These are phyloP conservation scores for Aureobasidium leucospermi DNA, from an alignment of 2,329 filamentous ascomycete genomes.

Conservation along the genomic window DNA sequence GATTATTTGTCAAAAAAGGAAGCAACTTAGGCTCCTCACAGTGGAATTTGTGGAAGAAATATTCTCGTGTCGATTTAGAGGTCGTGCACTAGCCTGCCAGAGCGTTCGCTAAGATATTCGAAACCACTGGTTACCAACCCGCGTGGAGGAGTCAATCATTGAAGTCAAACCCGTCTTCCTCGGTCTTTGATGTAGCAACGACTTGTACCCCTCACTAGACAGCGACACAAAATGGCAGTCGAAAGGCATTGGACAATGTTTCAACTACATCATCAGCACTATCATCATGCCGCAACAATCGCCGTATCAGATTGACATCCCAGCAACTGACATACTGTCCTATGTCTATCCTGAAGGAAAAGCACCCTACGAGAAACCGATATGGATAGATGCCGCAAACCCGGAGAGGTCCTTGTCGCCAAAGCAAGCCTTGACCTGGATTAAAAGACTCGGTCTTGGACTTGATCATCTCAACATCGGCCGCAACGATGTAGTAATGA, in stretches of 20 bases:
- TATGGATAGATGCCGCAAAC: conserved; percentile 49
- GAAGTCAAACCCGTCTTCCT: conserved; percentile 8
- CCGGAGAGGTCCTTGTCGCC: conserved; percentile 40
- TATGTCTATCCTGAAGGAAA: conserved; percentile 30
- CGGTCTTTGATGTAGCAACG: neutral
- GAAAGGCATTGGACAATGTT: neutral
- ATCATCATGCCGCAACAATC: conserved; percentile 39
- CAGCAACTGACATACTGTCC: conserved; percentile 36
- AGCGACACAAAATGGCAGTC: neutral
- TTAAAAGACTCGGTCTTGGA: conserved; percentile 45
- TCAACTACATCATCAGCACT: neutral
- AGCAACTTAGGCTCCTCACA: too few relatives aligned
- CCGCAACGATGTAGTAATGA: conserved; percentile 46
- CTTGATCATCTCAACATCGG: conserved; percentile 40
- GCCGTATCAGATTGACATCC: conserved; percentile 41
- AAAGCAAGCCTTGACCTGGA: conserved; percentile 43
- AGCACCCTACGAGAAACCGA: conserved; percentile 36
- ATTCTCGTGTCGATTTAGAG: too few relatives aligned
- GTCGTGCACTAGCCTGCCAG: too few relatives aligned
- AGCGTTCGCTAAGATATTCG: too few relatives aligned
- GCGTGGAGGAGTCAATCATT: neutral
- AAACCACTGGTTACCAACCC: too few relatives aligned
- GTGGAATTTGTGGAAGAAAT: too few relatives aligned
- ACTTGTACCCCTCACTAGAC: conserved; percentile 7
- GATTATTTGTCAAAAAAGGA: too few relatives aligned